These are phyloP conservation scores for Trametes pubescens DNA, from an alignment of 1,284 basidiomycete species.

Conservation along the genomic window DNA sequence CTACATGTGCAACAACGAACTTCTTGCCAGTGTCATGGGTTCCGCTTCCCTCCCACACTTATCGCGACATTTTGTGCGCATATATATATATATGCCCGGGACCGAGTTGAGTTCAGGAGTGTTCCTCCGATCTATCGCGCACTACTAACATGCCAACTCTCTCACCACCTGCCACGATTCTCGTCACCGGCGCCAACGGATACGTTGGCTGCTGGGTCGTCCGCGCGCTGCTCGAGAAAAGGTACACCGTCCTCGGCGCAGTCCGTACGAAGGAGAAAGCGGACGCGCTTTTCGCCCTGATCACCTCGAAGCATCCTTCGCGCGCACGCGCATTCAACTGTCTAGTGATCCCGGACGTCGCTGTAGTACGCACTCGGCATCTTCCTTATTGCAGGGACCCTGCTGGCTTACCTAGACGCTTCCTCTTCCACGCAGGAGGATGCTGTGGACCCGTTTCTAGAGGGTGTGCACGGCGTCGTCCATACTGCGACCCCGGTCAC, in stretches of 20 bases:
- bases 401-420: not conserved
- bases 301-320: conserved; percentile 51
- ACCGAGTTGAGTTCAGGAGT: not conserved
- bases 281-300: conserved; percentile 51
- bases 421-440: conserved; percentile 34
- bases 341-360: conserved; percentile 45
- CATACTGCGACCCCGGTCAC: conserved; percentile 55
- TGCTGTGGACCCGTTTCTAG: conserved; percentile 50
- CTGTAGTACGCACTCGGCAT: conserved; percentile 32
- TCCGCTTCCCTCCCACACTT: too few species aligned
- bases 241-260: conserved; percentile 62
- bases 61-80: too few species aligned
- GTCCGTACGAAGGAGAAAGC: conserved; percentile 60
- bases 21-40: too few species aligned
- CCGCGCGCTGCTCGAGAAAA: conserved; percentile 47
- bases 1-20: too few species aligned
- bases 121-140: not conserved
- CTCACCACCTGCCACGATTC: conserved; percentile 56
- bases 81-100: not conserved
- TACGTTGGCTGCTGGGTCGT: conserved; percentile 52
- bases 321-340: conserved; percentile 51
- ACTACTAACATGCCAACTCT: conserved; percentile 54
- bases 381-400: too few species aligned
- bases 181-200: conserved; percentile 52
- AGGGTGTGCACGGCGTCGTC: conserved; percentile 50